Evolutionary conservation across 768 basidiomycete species (phyloP).

Genomic region (Fomitopsis serialis): DNA sequence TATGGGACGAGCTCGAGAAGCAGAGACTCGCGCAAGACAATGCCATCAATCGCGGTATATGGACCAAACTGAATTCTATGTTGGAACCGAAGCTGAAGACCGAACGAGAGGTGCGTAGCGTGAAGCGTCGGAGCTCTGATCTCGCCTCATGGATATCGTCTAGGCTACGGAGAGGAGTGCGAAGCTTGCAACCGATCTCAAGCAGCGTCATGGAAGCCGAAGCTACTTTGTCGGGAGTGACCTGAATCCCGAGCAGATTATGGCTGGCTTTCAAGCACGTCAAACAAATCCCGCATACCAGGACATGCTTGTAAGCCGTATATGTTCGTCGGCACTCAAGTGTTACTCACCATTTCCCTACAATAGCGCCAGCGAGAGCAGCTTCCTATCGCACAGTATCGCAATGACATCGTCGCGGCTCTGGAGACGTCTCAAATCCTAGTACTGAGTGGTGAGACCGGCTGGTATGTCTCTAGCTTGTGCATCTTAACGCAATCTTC

Average conservation of each 20-base stretch:
- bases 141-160: not conserved
- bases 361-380: slow-evolving; percentile 63
- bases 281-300: slow-evolving; percentile 66
- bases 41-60: slow-evolving; percentile 56
- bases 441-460: slow-evolving; percentile 82
- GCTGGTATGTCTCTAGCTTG: slow-evolving; percentile 41
- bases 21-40: slow-evolving; percentile 59
- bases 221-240: slow-evolving; percentile 6
- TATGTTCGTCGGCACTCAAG: no score
- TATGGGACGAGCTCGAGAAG: slow-evolving; percentile 87
- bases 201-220: slow-evolving; percentile 1
- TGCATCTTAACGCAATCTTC: slow-evolving; percentile 31
- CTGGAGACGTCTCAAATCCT: slow-evolving; percentile 77
- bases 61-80: slow-evolving; percentile 64
- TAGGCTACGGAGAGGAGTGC: not conserved
- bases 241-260: slow-evolving; percentile 44
- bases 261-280: slow-evolving; percentile 54
- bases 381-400: slow-evolving; percentile 84
- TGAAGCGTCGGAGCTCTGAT: not conserved
- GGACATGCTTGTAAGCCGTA: slow-evolving; percentile 68
- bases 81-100: slow-evolving; percentile 53
- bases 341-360: not conserved
- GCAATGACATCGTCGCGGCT: slow-evolving; percentile 61
- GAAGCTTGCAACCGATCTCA: not conserved
- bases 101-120: slow-evolving; percentile 34